Conservation (phyloP, 768 basidiomycete species). For the Paxillus rubicundulus region DNA sequence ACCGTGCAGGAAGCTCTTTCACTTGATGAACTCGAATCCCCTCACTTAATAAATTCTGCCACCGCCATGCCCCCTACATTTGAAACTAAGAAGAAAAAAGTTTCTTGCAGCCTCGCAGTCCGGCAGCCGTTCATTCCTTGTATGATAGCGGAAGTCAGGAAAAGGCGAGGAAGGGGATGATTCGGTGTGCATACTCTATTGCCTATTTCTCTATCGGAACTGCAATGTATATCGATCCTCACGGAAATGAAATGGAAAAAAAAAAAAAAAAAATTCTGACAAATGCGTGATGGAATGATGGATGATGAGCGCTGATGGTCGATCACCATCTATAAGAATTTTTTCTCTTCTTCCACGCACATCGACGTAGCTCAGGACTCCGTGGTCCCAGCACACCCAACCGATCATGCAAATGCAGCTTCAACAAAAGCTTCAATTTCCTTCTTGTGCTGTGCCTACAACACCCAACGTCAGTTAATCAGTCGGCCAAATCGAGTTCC, state of each 20-base stretch:
- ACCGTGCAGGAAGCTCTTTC: too few relatives aligned
- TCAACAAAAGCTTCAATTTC: constrained; percentile 72
- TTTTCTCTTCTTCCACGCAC: constrained; percentile 7
- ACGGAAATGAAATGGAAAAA: constrained; percentile 28
- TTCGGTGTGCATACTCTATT: constrained; percentile 21
- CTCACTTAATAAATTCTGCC: neutral
- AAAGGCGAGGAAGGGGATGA: constrained; percentile 2
- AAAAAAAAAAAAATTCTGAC: too few relatives aligned
- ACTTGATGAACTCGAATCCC: too few relatives aligned
- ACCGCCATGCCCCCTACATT: constrained; percentile 3
- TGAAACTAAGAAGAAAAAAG: constrained; percentile 12
- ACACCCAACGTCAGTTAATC: constrained; percentile 14
- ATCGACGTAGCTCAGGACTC: too few relatives aligned
- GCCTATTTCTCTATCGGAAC: constrained; percentile 7
- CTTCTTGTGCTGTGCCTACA: constrained; percentile 74
- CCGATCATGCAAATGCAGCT: constrained; percentile 44
- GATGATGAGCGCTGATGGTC: neutral
- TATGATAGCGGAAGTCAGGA: constrained; percentile 1
- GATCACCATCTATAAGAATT: constrained; percentile 8
- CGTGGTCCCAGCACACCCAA: too few relatives aligned
- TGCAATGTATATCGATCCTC: constrained; percentile 11
- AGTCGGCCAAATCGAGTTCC: constrained; percentile 17
- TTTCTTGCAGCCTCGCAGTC: constrained; percentile 11
- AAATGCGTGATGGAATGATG: too few relatives aligned
- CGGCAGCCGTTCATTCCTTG: constrained; percentile 20